A percentile compares a stretch with the other conserved stretches of the same genome.
phyloP scores from a whole-genome alignment of 176 grass and related monocot genomes.

The Carex scoparia region DNA sequence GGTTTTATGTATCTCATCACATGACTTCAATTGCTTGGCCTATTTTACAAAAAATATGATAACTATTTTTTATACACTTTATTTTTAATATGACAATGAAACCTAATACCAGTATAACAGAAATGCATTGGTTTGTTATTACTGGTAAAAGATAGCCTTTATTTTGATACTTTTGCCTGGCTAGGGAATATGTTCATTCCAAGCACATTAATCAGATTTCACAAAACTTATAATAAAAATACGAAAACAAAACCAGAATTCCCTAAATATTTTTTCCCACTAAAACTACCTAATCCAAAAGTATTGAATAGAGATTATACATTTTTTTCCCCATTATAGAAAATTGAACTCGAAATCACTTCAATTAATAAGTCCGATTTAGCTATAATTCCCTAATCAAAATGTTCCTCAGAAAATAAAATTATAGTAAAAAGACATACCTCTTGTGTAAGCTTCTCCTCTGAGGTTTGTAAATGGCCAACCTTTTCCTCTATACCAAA shows the following conservation, averaged over 20 bases:
- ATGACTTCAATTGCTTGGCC: constrained; percentile 47
- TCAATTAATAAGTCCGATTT: not conserved
- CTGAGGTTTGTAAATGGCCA: not conserved
- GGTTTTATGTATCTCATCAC: constrained; percentile 32
- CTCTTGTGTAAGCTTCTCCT: constrained; percentile 46
- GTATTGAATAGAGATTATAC: not conserved
- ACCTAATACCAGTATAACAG: not conserved
- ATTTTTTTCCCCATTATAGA: not conserved
- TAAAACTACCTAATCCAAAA: not conserved
- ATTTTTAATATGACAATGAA: not conserved
- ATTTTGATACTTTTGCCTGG: not conserved
- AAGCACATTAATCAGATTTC: not conserved
- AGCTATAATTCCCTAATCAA: not conserved
- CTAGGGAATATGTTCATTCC: not conserved
- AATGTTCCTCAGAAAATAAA: not conserved
- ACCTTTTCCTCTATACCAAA: constrained; percentile 7
- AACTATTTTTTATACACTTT: not conserved
- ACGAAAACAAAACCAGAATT: not conserved
- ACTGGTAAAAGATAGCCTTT: not conserved
- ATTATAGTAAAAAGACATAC: not conserved
- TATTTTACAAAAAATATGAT: constrained; percentile 24
- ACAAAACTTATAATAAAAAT: not conserved
- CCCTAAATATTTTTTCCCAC: not conserved
- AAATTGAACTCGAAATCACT: not conserved
- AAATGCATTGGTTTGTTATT: not conserved